These are phyloP conservation scores for Penicillium diatomitis DNA, from an alignment of 495 filamentous ascomycete genomes.

Conservation along the genomic window DNA sequence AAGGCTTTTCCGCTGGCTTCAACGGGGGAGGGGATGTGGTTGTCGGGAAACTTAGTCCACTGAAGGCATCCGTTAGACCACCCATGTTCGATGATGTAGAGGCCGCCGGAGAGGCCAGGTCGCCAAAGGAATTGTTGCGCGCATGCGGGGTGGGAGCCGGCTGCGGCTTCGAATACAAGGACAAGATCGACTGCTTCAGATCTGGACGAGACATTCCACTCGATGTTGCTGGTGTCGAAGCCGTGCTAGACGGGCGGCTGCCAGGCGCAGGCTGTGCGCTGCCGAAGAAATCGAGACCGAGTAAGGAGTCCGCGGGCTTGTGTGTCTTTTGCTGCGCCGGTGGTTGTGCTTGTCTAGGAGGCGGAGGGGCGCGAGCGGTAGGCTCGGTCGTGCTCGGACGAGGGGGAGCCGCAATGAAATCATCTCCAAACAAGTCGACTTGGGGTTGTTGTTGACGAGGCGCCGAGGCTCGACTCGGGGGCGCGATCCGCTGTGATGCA, in stretches of 20 bases:
- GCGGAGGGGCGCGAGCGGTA: constrained; percentile 35
- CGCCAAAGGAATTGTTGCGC: constrained; percentile 58
- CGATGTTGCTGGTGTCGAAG: constrained; percentile 46
- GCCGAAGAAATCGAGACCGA: constrained; percentile 91
- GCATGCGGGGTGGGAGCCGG: constrained; percentile 45
- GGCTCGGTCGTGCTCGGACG: constrained; percentile 61
- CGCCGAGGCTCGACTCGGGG: constrained; percentile 35
- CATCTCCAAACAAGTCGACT: constrained; percentile 58
- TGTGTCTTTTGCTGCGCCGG: constrained; percentile 47
- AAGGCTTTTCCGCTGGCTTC: constrained; percentile 45
- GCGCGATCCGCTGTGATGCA: constrained; percentile 39
- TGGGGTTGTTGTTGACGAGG: constrained; percentile 26
- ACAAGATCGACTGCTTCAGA: constrained; percentile 93
- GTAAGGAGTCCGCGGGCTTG: constrained; percentile 72
- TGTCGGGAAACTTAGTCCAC: constrained; percentile 63
- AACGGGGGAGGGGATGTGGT: constrained; percentile 45
- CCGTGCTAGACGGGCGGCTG: constrained; percentile 61
- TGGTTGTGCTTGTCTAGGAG: constrained; percentile 47
- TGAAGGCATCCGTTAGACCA: constrained; percentile 81
- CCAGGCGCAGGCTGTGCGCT: constrained; percentile 53
- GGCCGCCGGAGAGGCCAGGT: constrained; percentile 50
- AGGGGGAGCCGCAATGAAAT: constrained; percentile 48
- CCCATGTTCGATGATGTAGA: constrained; percentile 50
- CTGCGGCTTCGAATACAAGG: constrained; percentile 81
- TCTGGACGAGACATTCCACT: constrained; percentile 73